Evolutionary conservation across 1,284 basidiomycete species (phyloP), one percentile per base, ranked within the genome.

Genomic region (Trichosporon faecale): DNA sequence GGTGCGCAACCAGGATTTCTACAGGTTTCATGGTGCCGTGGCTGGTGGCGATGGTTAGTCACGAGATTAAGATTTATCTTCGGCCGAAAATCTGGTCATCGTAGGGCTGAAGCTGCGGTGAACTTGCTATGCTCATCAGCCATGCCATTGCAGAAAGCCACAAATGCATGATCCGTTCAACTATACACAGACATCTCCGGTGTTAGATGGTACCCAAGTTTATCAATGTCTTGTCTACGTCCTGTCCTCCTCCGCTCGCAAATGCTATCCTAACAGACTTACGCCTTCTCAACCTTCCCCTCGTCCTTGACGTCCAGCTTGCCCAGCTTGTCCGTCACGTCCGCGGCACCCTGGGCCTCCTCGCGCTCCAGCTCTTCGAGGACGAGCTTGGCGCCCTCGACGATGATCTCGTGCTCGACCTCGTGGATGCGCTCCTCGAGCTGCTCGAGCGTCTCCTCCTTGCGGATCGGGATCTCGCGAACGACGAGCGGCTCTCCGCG

Each of bases 381-480:
- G 4, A 92, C 87, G 73, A 87, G 88, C 72, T 85, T 86, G 2
- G 93, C 88, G 2, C 88, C 95, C 76, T 95, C 87, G 11, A 99
- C 96, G 71, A 99, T 95, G 69, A 95, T 89, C 76, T 91, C 88
- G 87, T 97, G 97, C 82, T 99, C 96, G 18, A 90, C 80, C 71
- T 83, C 82, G 80, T 98, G 96, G 78, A 99, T 85, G 73, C 92
- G 86, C 75, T 86, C 86, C 79, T 95, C 93, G 74, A 96, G 91
- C 57, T 85, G 86, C 72, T 91, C 91, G 69, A 92, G 82, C 5
- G 88, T 84, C 75, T 98, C 95, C 12, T 88, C 91, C 66, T 90
- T 85, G 73, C 85, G 83, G 69, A 97, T 90, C 73, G 88, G 87
- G 12, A 99, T 88, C 78, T 94, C 88, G 70, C 88, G 85, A 61